These are phyloP conservation scores for Persicaria tinctoria DNA, from an alignment of 148 eudicot genomes.

Conservation along the genomic window DNA sequence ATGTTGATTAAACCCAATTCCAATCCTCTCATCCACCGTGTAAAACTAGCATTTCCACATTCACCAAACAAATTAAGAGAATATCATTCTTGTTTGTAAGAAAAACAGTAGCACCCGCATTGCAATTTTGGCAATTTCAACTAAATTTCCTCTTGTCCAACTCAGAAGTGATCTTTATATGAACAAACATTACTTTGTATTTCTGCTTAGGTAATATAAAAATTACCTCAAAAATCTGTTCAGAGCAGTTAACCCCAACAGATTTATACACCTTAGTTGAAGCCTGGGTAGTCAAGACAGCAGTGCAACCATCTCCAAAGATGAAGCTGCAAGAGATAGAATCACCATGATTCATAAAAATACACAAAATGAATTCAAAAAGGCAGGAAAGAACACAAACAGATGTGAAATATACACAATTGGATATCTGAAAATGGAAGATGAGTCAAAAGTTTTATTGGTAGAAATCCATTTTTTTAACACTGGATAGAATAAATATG, in stretches of 20 bases:
- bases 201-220: neutral
- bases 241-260: conserved; percentile 54
- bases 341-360: conserved; percentile 48
- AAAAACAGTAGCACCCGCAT: too few relatives aligned
- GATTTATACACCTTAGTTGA: conserved; percentile 97
- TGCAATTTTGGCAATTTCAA: too few relatives aligned
- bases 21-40: neutral
- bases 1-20: neutral
- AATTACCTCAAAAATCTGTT: conserved; percentile 71
- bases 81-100: neutral
- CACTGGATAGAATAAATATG: too few relatives aligned
- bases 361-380: neutral
- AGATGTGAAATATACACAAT: neutral
- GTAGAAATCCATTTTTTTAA: too few relatives aligned
- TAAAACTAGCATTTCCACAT: neutral
- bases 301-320: conserved; percentile 75
- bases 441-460: neutral
- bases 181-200: neutral
- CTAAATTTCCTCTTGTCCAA: neutral
- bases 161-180: neutral
- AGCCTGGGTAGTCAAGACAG: conserved; percentile 92
- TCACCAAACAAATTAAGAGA: conserved; percentile 1
- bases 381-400: conserved; percentile 4
- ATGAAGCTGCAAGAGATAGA: conserved; percentile 46
- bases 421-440: neutral